Evolutionary conservation across 768 basidiomycete genomes (phyloP).

Genomic region (Lyophyllum shimeji): DNA sequence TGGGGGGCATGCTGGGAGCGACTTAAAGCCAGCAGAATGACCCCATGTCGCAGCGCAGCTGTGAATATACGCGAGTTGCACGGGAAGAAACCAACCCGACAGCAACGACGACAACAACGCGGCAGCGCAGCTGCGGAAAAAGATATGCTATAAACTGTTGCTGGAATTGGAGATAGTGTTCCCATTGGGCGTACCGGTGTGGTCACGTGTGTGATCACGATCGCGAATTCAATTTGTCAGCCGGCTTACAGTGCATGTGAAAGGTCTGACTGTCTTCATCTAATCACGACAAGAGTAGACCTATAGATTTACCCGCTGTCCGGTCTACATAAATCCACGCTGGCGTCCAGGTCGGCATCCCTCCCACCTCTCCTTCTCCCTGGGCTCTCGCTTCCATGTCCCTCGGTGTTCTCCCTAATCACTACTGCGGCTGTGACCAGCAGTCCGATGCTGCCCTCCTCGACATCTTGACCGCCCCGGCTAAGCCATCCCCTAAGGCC

Average conservation of each 20-base stretch:
- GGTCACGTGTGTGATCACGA: neutral
- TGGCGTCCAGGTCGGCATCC: neutral
- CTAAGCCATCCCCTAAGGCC: constrained; percentile 36
- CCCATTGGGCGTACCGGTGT: neutral
- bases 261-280: constrained; percentile 4
- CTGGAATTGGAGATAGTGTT: too few species aligned
- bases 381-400: constrained; percentile 14
- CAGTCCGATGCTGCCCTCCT: constrained; percentile 62
- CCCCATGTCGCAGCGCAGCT: neutral
- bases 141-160: neutral
- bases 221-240: neutral
- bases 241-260: neutral
- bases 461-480: constrained; percentile 60
- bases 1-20: constrained; percentile 1
- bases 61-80: neutral
- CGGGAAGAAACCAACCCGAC: neutral
- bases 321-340: constrained; percentile 15
- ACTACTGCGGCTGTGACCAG: constrained; percentile 18
- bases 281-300: constrained; percentile 9
- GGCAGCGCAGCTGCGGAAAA: neutral
- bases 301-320: neutral
- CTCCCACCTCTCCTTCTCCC: neutral
- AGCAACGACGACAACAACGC: neutral
- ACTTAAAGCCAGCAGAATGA: neutral
- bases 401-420: constrained; percentile 16